Evolutionary conservation across 176 grass and related monocot species (phyloP).

Genomic region (Melocanna baccifera): DNA sequence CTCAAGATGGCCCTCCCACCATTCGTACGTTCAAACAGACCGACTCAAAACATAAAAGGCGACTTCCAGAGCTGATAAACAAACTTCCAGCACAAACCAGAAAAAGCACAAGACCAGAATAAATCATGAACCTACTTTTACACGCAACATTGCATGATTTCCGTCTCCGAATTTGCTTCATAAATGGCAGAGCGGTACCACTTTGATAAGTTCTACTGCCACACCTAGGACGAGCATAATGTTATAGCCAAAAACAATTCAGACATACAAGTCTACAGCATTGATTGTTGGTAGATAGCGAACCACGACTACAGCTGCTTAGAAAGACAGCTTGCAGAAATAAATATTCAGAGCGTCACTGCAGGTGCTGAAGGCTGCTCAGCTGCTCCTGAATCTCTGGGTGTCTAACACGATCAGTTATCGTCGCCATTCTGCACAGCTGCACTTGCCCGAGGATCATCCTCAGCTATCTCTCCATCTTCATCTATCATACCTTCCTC

Average conservation of each 20-base stretch:
- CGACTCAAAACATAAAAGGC: not conserved
- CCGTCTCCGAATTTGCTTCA: not conserved
- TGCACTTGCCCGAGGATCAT: conserved; percentile 27
- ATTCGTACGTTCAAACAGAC: not conserved
- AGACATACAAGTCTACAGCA: not conserved
- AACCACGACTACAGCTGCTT: not conserved
- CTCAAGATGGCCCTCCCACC: not conserved
- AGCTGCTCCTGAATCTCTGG: not conserved
- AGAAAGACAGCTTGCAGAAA: not conserved
- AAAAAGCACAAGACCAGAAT: not conserved
- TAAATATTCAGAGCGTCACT: not conserved
- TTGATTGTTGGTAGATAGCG: not conserved
- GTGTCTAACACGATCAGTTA: not conserved
- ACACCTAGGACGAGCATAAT: not conserved
- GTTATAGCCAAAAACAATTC: not conserved
- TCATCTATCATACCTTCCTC: conserved; percentile 77
- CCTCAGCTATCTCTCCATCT: conserved; percentile 45
- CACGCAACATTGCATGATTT: not conserved
- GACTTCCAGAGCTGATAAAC: not conserved
- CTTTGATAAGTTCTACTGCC: not conserved
- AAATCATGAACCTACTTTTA: not conserved
- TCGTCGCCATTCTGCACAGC: conserved; percentile 21
- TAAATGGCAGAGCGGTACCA: not conserved
- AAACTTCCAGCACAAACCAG: not conserved
- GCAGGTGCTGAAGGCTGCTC: not conserved